Conservation (phyloP, 179 eudicot genomes). For the Silene vulgaris region DNA sequence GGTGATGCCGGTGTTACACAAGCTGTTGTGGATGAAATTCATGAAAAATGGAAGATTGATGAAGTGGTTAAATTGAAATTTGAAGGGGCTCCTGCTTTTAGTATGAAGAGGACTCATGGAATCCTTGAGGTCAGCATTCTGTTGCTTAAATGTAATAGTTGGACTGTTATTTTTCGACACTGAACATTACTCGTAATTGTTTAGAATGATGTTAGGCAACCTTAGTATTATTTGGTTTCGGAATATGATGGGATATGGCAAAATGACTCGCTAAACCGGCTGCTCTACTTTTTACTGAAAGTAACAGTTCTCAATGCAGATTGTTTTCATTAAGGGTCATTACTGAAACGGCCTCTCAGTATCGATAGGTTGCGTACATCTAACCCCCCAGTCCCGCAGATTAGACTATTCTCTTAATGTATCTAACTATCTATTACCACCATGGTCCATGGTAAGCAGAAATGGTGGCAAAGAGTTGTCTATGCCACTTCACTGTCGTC, state of each 20-base stretch:
- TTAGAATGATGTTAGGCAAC: constrained; percentile 5
- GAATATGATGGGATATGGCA: too few relatives aligned
- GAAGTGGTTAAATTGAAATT: constrained; percentile 85
- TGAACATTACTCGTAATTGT: background rate
- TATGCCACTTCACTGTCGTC: too few relatives aligned
- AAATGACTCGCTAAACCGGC: too few relatives aligned
- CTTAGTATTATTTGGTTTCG: too few relatives aligned
- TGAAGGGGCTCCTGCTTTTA: constrained; percentile 55
- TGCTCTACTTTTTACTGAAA: too few relatives aligned
- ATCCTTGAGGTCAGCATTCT: constrained; percentile 60
- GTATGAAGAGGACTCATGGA: constrained; percentile 85
- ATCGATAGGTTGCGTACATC: background rate
- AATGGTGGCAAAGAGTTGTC: too few relatives aligned
- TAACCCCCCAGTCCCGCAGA: background rate
- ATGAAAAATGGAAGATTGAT: constrained; percentile 73
- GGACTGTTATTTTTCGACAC: background rate
- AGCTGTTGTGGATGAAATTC: constrained; percentile 62
- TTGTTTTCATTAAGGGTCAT: too few relatives aligned
- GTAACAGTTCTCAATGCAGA: too few relatives aligned
- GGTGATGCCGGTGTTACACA: constrained; percentile 77
- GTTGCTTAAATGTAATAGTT: background rate
- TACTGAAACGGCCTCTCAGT: too few relatives aligned
- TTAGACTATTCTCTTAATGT: too few relatives aligned
- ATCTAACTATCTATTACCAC: too few relatives aligned
- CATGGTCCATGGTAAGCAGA: too few relatives aligned